A percentile compares a stretch with the other conserved stretches of the same genome.
Evolutionary conservation across 2,329 filamentous ascomycete genomes (phyloP).

Genomic region (Trichoderma citrinoviride): DNA sequence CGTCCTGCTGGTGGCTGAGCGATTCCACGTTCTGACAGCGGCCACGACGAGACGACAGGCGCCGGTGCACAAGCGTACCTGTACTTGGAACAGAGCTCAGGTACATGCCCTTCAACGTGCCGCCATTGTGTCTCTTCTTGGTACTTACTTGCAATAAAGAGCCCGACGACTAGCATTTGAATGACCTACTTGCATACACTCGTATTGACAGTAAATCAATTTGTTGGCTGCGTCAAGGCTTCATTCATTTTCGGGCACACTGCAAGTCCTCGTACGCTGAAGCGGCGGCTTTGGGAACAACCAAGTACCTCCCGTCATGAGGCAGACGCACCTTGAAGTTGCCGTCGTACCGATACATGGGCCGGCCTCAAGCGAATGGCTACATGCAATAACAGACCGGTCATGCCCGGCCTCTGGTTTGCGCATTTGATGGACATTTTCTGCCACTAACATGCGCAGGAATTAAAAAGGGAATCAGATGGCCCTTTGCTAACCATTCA

Average conservation of each 20-base stretch:
- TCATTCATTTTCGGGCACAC: too few species aligned
- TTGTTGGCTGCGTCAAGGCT: too few species aligned
- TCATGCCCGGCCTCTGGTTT: constrained; percentile 7
- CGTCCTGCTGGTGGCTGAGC: neutral
- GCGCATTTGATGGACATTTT: constrained; percentile 1
- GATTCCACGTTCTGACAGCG: neutral
- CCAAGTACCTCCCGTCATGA: too few species aligned
- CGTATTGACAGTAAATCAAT: too few species aligned
- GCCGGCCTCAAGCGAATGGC: neutral
- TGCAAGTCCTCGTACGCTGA: too few species aligned
- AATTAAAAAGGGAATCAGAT: constrained; percentile 13
- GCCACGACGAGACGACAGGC: neutral
- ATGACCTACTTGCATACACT: too few species aligned
- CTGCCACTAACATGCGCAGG: constrained; percentile 12
- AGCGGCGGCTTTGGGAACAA: too few species aligned
- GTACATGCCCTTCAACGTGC: neutral
- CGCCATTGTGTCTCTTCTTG: too few species aligned
- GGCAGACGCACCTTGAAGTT: too few species aligned
- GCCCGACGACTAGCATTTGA: too few species aligned
- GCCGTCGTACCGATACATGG: neutral
- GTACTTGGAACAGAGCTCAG: neutral
- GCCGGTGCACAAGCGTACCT: too few species aligned
- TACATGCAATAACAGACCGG: neutral
- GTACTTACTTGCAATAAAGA: too few species aligned
- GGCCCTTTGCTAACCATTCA: constrained; percentile 17